phyloP scores from a whole-genome alignment of 371 early-diverging fungal species.

The Apophysomyces trapeziformis region DNA sequence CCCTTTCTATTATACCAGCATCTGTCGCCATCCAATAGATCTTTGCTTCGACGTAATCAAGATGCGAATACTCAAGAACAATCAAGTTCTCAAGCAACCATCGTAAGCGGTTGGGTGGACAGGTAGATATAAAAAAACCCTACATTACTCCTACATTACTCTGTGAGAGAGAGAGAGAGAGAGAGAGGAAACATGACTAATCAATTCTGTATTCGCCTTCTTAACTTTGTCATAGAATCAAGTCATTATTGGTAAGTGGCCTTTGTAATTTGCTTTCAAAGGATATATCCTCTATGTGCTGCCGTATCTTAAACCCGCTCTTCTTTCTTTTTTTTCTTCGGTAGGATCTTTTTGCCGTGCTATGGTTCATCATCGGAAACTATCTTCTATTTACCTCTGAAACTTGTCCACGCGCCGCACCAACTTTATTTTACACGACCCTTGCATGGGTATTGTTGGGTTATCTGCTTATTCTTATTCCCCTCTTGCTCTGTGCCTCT shows the following conservation, averaged over 20 bases:
- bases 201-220: too few species aligned
- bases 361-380: constrained; percentile 76
- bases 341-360: constrained; percentile 62
- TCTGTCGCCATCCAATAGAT: constrained; percentile 20
- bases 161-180: background rate
- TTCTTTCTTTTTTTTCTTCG: background rate
- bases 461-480: constrained; percentile 66
- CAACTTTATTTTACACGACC: constrained; percentile 59
- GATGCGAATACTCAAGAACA: background rate
- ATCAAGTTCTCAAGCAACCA: background rate
- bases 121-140: constrained; percentile 25
- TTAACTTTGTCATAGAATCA: constrained; percentile 18
- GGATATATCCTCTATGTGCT: too few species aligned
- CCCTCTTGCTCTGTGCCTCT: constrained; percentile 62
- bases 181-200: background rate
- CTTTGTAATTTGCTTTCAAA: background rate
- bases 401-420: constrained; percentile 47
- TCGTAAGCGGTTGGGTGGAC: constrained; percentile 27
- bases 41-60: background rate
- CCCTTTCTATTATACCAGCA: constrained; percentile 47
- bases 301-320: background rate
- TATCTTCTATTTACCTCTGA: constrained; percentile 62
- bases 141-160: too few species aligned
- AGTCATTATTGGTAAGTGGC: constrained; percentile 49
- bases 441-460: constrained; percentile 69